These are phyloP conservation scores for Massarina eburnea DNA, from an alignment of 2,329 filamentous ascomycete species.

Conservation along the genomic window DNA sequence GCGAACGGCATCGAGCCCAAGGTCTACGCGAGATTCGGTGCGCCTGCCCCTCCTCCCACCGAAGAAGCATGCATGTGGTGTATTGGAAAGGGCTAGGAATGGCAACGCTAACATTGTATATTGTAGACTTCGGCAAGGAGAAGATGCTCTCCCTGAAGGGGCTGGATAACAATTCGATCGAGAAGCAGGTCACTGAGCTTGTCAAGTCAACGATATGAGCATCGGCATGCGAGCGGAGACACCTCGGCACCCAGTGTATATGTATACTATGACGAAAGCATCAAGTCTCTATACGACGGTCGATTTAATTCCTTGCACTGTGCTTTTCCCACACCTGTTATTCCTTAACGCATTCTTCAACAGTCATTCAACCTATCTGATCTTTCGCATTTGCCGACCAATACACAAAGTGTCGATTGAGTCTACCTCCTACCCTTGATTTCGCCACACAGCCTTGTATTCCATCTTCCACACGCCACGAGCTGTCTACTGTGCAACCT, in stretches of 20 bases:
- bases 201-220: slow-evolving; percentile 51
- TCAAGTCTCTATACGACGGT: neutral
- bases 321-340: too few species aligned
- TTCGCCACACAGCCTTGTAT: too few species aligned
- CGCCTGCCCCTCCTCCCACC: slow-evolving; percentile 26
- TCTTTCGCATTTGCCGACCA: neutral
- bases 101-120: slow-evolving; percentile 8
- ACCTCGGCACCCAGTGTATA: neutral
- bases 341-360: too few species aligned
- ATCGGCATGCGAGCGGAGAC: neutral
- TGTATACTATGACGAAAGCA: slow-evolving; percentile 2
- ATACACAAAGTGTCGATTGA: neutral
- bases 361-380: too few species aligned
- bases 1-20: slow-evolving; percentile 80
- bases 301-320: too few species aligned
- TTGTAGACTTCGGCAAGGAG: slow-evolving; percentile 66
- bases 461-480: too few species aligned
- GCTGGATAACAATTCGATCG: slow-evolving; percentile 70
- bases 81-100: neutral
- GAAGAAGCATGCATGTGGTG: neutral
- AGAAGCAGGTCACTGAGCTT: slow-evolving; percentile 65
- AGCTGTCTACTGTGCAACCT: too few species aligned
- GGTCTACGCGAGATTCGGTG: slow-evolving; percentile 92
- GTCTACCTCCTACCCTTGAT: too few species aligned
- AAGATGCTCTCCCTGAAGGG: slow-evolving; percentile 64